Base-by-base conservation (phyloP, 2,329 filamentous ascomycete genomes). In the Botrytis porri region DNA sequence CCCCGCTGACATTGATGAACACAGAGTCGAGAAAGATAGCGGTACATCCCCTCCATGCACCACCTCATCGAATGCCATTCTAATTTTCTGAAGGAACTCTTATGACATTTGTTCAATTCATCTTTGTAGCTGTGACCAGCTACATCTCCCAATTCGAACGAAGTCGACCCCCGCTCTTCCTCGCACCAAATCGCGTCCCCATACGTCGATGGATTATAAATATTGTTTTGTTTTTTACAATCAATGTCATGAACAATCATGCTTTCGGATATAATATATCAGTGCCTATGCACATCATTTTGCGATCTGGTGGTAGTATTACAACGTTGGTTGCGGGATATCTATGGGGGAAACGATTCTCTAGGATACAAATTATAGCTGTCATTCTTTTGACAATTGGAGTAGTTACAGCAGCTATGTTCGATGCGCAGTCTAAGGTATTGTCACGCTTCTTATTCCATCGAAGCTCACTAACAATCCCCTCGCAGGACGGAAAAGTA, bases 211-310 rank as follows among this genome's bases (percentile, higher is more conserved):
- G 96, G 95, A 81, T 93, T 67, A 86, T 95, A 79, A 98, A 97
- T 80, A 97, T 97, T 60, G 85, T 92, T 6, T 88, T 98, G 77
- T 98, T 98, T 83, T 96, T 97, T 81, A 88, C 88, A 75, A 96
- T 99, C 83, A 99, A 98, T 79, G 89, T 98, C 73, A 84, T 99
- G 80, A 99, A 99, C 84, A 99, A 99, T 79, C 95, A 95, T 85
- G 96, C 95, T 10, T 99, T 99, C 82, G 95, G 94, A 75, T 99
- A 98, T 84, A 91, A 94, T 78, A 98, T 99, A 73, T 97, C 94
- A 10, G 94, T 99, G 0, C 96, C 96, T 1, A 90, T 99, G 66
- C 96, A 99, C 81, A 99, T 99, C 78, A 98, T 99, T 77, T 86
- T 99, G 43, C 90, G 96, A 70, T 98, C 95, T 66, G 97, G 95